phyloP scores from a whole-genome alignment of 2,329 filamentous ascomycete genomes.

The Fusarium keratoplasticum region DNA sequence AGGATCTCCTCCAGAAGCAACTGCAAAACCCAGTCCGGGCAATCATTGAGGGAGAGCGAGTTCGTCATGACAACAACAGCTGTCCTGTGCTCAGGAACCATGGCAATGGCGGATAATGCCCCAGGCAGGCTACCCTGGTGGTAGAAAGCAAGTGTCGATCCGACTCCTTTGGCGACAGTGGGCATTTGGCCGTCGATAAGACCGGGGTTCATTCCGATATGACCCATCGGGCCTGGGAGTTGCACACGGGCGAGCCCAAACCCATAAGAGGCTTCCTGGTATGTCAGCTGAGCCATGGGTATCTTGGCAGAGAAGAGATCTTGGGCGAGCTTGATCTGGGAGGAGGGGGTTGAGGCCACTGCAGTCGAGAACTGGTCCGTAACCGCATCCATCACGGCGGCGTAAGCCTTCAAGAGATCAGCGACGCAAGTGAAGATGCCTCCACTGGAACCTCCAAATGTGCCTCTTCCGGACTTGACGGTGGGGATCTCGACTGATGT shows the following conservation, averaged over 20 bases:
- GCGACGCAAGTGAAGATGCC: conserved; percentile 5
- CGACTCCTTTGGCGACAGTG: conserved; percentile 1
- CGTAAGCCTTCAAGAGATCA: conserved; percentile 18
- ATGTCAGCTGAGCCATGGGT: not conserved
- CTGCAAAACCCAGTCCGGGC: conserved; percentile 15
- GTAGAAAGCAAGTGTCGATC: not conserved
- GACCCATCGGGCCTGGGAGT: conserved; percentile 11
- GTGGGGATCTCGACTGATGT: not conserved
- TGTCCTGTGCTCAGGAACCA: conserved; percentile 13
- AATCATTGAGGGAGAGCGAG: conserved; percentile 18
- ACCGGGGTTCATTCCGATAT: conserved; percentile 9
- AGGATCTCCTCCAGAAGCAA: conserved; percentile 16
- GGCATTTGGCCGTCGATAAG: conserved; percentile 11
- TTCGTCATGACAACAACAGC: conserved; percentile 19
- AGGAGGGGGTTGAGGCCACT: not conserved
- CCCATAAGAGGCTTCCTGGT: conserved; percentile 4
- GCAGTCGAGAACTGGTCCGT: not conserved
- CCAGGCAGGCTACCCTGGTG: conserved; percentile 21
- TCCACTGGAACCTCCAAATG: not conserved
- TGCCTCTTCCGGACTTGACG: not conserved
- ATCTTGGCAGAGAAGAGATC: conserved; percentile 2
- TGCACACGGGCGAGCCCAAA: conserved; percentile 12
- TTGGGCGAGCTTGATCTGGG: not conserved
- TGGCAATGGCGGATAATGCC: not conserved
- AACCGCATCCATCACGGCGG: not conserved